These are phyloP conservation scores for Xylaria grammica DNA, from an alignment of 495 filamentous ascomycete genomes.

Conservation along the genomic window DNA sequence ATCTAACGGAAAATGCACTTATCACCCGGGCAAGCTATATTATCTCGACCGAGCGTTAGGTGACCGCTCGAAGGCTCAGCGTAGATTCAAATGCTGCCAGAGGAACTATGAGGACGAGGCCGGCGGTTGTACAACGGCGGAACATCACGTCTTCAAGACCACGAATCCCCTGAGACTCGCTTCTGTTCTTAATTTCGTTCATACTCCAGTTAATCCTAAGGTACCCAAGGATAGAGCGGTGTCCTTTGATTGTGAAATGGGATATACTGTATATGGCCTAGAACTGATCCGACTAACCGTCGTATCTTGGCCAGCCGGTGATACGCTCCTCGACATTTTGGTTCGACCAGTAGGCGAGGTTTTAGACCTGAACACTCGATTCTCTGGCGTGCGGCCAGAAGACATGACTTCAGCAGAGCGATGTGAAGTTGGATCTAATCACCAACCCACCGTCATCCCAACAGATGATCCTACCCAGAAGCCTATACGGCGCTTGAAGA, in stretches of 20 bases:
- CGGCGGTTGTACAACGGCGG: constrained; percentile 69
- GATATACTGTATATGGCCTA: constrained; percentile 83
- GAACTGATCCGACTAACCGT: constrained; percentile 90
- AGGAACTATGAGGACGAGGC: constrained; percentile 66
- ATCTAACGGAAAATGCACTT: constrained; percentile 73
- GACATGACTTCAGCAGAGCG: constrained; percentile 71
- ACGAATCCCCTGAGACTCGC: constrained; percentile 77
- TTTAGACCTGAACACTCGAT: constrained; percentile 88
- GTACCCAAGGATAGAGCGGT: constrained; percentile 57
- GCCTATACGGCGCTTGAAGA: constrained; percentile 52
- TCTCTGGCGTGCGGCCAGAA: constrained; percentile 80
- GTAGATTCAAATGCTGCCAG: constrained; percentile 77
- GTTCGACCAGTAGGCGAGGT: constrained; percentile 84
- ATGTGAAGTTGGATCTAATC: constrained; percentile 47
- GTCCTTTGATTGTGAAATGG: constrained; percentile 97
- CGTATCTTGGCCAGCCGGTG: constrained; percentile 80
- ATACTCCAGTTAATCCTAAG: constrained; percentile 69
- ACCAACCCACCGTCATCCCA: constrained; percentile 21
- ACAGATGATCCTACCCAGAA: constrained; percentile 13
- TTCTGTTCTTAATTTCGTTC: constrained; percentile 74
- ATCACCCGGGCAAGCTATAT: constrained; percentile 73
- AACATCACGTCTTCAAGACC: constrained; percentile 88
- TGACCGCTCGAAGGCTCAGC: constrained; percentile 53
- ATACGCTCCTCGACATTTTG: constrained; percentile 78
- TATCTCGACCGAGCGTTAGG: constrained; percentile 49